Evolutionary conservation across 345 rosid species (phyloP).

Genomic region (Arabidopsis suecica): DNA sequence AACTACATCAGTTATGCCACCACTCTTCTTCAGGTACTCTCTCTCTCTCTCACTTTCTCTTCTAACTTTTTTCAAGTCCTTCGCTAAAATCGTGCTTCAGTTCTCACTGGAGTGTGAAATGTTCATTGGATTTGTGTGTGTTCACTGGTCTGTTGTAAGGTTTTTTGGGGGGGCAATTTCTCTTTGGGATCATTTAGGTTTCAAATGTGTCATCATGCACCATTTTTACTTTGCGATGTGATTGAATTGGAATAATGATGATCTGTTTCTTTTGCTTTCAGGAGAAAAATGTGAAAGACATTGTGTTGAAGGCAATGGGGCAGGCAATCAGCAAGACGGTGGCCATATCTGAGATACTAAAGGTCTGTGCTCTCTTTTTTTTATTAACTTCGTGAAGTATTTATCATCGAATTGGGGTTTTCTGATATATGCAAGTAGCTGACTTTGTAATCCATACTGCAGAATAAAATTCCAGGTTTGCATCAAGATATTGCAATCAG

Average conservation of each 20-base stretch:
- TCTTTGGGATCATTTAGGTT: neutral
- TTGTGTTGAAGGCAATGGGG: slow-evolving; percentile 95
- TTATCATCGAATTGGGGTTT: neutral
- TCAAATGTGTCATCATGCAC: neutral
- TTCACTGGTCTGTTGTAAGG: neutral
- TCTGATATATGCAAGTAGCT: neutral
- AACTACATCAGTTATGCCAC: slow-evolving; percentile 90
- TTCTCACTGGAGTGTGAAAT: neutral
- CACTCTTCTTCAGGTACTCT: slow-evolving; percentile 74
- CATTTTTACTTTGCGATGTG: neutral
- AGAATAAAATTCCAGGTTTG: slow-evolving; percentile 79
- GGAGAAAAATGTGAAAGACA: slow-evolving; percentile 73
- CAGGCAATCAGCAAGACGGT: slow-evolving; percentile 94
- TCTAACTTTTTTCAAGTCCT: neutral
- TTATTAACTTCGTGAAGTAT: too few relatives aligned
- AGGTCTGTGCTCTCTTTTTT: slow-evolving; percentile 50
- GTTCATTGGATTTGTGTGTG: neutral
- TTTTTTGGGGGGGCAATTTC: neutral
- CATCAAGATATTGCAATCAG: slow-evolving; percentile 89
- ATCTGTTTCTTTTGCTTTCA: slow-evolving; percentile 16
- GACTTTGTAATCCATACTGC: slow-evolving; percentile 35
- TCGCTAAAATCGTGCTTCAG: neutral
- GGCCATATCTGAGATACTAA: slow-evolving; percentile 76
- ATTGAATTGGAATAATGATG: neutral
- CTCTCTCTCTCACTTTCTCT: neutral